These are phyloP conservation scores for Ambrosiella beaveri DNA, from an alignment of 2,329 filamentous ascomycete genomes.

Conservation along the genomic window DNA sequence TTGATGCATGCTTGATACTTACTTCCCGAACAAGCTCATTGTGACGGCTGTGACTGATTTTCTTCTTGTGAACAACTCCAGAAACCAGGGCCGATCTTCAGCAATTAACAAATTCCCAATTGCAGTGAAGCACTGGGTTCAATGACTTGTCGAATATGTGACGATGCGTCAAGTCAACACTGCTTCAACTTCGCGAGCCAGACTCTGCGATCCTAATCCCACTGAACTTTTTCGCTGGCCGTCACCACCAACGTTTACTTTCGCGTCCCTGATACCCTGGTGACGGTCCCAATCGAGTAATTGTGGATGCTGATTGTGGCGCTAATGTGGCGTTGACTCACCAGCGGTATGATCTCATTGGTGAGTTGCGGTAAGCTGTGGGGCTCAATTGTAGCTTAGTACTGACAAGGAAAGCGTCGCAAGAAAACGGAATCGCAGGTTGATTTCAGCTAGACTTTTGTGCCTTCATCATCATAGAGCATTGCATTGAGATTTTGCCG, in stretches of 20 bases:
- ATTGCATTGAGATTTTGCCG: too few relatives aligned
- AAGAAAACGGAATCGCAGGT: too few relatives aligned
- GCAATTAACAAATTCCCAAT: neutral
- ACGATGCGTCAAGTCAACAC: neutral
- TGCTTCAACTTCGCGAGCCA: slow-evolving; percentile 1
- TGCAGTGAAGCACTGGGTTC: neutral
- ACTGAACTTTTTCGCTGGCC: slow-evolving; percentile 1
- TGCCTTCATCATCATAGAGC: too few relatives aligned
- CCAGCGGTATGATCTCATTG: neutral
- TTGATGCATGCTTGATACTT: neutral
- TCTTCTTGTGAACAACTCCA: neutral
- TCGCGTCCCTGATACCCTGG: neutral
- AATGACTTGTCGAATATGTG: neutral
- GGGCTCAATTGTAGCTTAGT: neutral
- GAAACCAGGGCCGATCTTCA: neutral
- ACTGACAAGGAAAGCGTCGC: neutral
- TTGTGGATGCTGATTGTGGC: neutral
- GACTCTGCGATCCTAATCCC: neutral
- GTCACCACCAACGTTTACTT: slow-evolving; percentile 2
- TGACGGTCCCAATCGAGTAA: neutral
- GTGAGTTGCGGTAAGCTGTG: neutral
- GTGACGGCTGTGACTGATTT: neutral
- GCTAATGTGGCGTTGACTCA: slow-evolving; percentile 10
- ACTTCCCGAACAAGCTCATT: slow-evolving; percentile 3
- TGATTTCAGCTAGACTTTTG: too few relatives aligned